A percentile compares a stretch with the other conserved stretches of the same genome.
Evolutionary conservation across 108 stramenopile species (phyloP).

Genomic region (Fragilariopsis cylindrus): DNA sequence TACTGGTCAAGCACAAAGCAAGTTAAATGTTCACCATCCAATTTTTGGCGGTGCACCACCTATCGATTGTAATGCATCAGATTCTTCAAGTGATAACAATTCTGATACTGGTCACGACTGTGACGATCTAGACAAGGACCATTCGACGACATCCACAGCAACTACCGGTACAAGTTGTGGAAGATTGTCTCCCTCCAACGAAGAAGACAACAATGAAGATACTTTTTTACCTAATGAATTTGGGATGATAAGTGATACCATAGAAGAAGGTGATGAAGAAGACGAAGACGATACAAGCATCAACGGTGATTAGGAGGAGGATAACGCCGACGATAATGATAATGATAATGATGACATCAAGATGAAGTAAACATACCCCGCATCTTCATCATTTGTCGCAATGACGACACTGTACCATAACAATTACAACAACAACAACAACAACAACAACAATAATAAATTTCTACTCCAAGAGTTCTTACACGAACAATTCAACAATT

Average conservation of each 20-base stretch:
- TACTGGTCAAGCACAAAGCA: background rate
- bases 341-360: too few relatives aligned
- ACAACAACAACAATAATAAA: too few relatives aligned
- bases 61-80: background rate
- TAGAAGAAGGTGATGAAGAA: slow-evolving; percentile 4
- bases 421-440: too few relatives aligned
- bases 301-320: background rate
- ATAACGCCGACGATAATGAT: background rate
- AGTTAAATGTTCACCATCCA: background rate
- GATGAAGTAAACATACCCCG: too few relatives aligned
- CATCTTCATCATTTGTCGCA: too few relatives aligned
- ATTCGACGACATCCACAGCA: background rate
- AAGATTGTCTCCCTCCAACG: background rate
- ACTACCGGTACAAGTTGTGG: background rate
- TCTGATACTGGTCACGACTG: background rate
- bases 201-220: too few relatives aligned
- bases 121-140: background rate
- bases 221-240: background rate
- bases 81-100: background rate
- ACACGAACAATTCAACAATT: too few relatives aligned
- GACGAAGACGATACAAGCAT: background rate
- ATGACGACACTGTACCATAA: too few relatives aligned
- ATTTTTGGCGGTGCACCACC: background rate
- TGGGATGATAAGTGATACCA: slow-evolving; percentile 1
- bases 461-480: too few relatives aligned